Evolutionary conservation across 371 early-diverging fungal genomes (phyloP), one percentile per base, ranked within the genome.

Genomic region (Nematocida ausubeli): DNA sequence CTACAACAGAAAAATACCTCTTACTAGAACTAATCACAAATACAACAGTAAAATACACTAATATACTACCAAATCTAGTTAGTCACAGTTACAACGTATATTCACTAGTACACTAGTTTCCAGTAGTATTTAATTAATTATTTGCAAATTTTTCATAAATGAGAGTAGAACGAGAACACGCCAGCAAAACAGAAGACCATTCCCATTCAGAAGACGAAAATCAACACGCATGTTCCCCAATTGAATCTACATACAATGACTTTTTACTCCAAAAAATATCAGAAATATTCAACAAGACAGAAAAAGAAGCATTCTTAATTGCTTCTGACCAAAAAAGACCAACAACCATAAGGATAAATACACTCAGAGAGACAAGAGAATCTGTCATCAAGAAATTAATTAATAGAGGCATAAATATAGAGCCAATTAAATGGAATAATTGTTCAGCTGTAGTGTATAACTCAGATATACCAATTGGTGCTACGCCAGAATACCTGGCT

Each of bases 401-500:
- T 80, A 90, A 90, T 85, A 91, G 96, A 82, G 97, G 98, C 69
- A 94, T 96, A 44, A 95, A 95, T 81, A 82, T 95, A n/a, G 97
- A 95, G 71, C 92, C 92, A 6, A 89, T 97, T 58, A 93, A 94
- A 81, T 89, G 88, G 89, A 82, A 79, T 69, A 87, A 88, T 50
- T 68, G 75, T 47, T 83, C 83, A 52, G 63, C 85, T 14, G 81
- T 83, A 30, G 71, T 84, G 19, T 86, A 81, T 56, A 82, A 83
- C 40, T 73, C 83, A 80, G 57, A 86, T 56, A 82, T 85, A 26
- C 87, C 87, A 32, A 66, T 86, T 22, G 87, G 85, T 26, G 99
- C 99, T 2, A 98, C 99, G 0, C 97, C 98, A 69, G 99, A 98
- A 86, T 98, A 98, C 83, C 89, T 98, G 70, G 93, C 95, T n/a